A percentile compares a stretch with the other conserved stretches of the same genome.
Conservation (phyloP, 1,139 yeast genomes). For the Lodderomyces oxycetoniae region DNA sequence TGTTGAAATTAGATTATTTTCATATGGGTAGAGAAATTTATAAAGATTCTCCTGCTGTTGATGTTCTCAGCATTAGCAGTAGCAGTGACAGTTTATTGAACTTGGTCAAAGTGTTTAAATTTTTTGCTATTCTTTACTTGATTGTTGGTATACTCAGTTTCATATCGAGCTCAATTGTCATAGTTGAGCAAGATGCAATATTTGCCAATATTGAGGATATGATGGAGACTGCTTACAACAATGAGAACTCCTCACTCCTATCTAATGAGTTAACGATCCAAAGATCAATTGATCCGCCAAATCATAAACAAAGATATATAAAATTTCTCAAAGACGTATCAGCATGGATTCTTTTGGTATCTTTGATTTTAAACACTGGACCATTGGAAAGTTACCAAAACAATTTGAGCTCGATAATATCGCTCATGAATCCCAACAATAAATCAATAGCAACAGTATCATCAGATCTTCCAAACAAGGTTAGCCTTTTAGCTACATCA, state of each 20-base stretch:
- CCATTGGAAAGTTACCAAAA: conserved; percentile 86
- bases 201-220: conserved; percentile 23
- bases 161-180: conserved; percentile 57
- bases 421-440: conserved; percentile 15
- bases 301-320: conserved; percentile 46
- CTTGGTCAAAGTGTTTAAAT: conserved; percentile 43
- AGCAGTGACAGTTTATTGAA: conserved; percentile 1
- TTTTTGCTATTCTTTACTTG: conserved; percentile 55
- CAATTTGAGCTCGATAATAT: conserved; percentile 68
- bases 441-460: conserved; percentile 14
- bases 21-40: conserved; percentile 22
- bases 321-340: conserved; percentile 57
- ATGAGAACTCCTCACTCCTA: neutral
- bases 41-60: too few relatives aligned
- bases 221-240: neutral
- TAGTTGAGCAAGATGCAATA: conserved; percentile 53
- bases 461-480: conserved; percentile 51
- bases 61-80: too few relatives aligned
- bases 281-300: conserved; percentile 35
- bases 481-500: conserved; percentile 36
- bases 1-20: conserved; percentile 43
- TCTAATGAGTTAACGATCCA: conserved; percentile 16
- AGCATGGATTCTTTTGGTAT: conserved; percentile 58
- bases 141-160: conserved; percentile 56
- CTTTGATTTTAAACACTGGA: conserved; percentile 70